Base-by-base conservation (phyloP, 2,329 filamentous ascomycete genomes). In the Pseudopyricularia javanii region DNA sequence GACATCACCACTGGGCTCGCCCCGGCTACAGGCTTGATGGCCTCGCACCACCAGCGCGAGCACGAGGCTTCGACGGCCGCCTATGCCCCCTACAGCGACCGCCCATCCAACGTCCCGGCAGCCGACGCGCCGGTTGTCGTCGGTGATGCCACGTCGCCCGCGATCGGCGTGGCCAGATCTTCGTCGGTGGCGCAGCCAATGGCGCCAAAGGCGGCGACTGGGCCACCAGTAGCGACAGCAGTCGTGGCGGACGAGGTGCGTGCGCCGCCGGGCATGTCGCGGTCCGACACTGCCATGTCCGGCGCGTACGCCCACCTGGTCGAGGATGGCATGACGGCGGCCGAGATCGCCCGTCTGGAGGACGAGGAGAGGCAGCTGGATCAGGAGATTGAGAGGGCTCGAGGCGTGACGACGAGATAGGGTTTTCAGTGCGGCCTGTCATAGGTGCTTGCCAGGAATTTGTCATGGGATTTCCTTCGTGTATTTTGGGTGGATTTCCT, bases 291-390 rank as follows among this genome's bases (percentile, higher is more conserved):
- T 24, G 49, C 33, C n/a, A 63, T 68, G 47, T 59, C 66, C 7
- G 59, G 64, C 20, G 66, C 65, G 28, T 74, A 77, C 47, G 71
- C 73, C 17, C 76, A 79, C 55, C 63, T 82, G 33, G 73, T 80
- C 4, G 78, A 82, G 59, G 77, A 80, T n/a, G 74, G 76, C 50
- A 82, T 82, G 78, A 80, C 78, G 49, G 67, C 68, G 8, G 77
- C 75, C 0, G 76, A 82, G 60, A 76, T 81, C 49, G 67, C 71
- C 51, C 63, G 74, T 56, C 57, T 82, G 43, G 77, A 79, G 59
- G 78, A 80, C 56, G 78, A 82, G 60, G 79, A 82, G 64, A 63
- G 74, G 55, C 71, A 75, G 55, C 66, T 82, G 34, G 79, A 82
- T 53, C 74, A 69, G 14, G 79, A 75, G 30, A 81, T 82, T 59